A percentile compares a stretch with the other conserved stretches of the same genome.
These are phyloP conservation scores for Verticillium isaacii DNA, from an alignment of 2,329 filamentous ascomycete genomes.

Conservation along the genomic window DNA sequence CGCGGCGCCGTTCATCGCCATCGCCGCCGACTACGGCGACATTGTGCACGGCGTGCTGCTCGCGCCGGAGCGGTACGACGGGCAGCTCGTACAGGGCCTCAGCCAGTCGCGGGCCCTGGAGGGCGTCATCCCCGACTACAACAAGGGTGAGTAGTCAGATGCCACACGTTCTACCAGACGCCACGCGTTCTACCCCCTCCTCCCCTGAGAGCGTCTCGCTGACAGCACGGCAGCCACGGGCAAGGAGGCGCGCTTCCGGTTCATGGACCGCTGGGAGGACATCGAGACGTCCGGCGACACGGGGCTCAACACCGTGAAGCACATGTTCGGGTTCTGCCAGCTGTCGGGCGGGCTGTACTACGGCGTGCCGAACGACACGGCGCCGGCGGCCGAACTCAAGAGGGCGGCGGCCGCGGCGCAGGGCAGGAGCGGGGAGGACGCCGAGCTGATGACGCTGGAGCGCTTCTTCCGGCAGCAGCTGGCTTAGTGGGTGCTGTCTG, in stretches of 20 bases:
- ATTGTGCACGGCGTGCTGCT: constrained; percentile 39
- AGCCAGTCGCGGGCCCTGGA: constrained; percentile 27
- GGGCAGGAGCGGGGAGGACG: constrained; percentile 14
- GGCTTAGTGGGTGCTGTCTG: neutral
- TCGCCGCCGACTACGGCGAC: constrained; percentile 37
- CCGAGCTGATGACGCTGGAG: constrained; percentile 18
- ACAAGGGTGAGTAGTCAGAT: constrained; percentile 16
- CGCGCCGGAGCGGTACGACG: constrained; percentile 29
- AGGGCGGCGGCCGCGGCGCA: constrained; percentile 20
- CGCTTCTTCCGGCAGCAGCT: constrained; percentile 19
- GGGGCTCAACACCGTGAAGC: constrained; percentile 28
- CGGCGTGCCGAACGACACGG: constrained; percentile 19
- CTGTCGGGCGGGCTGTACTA: constrained; percentile 26
- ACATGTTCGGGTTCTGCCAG: constrained; percentile 30
- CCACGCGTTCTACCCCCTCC: too few relatives aligned
- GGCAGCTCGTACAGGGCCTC: constrained; percentile 28
- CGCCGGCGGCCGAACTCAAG: constrained; percentile 21
- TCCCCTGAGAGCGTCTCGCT: too few relatives aligned
- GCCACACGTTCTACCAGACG: neutral
- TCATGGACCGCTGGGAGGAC: constrained; percentile 24
- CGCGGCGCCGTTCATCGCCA: constrained; percentile 31
- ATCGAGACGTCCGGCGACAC: constrained; percentile 25
- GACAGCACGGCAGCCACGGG: constrained; percentile 17
- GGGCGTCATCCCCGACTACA: constrained; percentile 23
- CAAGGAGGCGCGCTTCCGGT: constrained; percentile 23